Evolutionary conservation across 2,329 filamentous ascomycete genomes (phyloP).

Genomic region (Pyrenophora tritici-repentis): DNA sequence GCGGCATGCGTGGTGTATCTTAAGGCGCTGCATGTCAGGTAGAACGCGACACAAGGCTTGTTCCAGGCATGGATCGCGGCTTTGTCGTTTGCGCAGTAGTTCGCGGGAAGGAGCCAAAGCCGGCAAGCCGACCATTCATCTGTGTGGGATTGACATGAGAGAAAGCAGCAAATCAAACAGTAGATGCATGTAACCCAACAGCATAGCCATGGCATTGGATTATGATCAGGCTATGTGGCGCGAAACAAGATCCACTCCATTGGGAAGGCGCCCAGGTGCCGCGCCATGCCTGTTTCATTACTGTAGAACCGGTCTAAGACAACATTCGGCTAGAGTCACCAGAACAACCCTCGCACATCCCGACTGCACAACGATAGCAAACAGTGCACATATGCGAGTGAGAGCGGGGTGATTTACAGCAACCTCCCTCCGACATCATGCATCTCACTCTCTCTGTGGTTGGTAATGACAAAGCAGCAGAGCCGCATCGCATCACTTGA

Average conservation of each 20-base stretch:
- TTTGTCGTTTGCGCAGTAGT: too few species aligned
- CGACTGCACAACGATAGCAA: neutral
- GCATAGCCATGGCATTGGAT: too few species aligned
- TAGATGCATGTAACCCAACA: too few species aligned
- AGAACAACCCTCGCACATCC: neutral
- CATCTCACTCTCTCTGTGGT: neutral
- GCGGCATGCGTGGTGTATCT: too few species aligned
- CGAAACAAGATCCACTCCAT: neutral
- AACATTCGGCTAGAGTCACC: neutral
- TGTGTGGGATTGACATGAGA: too few species aligned
- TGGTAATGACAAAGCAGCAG: neutral
- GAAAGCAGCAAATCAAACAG: too few species aligned
- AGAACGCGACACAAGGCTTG: too few species aligned
- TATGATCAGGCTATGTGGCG: too few species aligned
- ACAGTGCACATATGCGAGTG: neutral
- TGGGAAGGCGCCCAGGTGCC: neutral
- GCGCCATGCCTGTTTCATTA: neutral
- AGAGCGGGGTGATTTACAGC: neutral
- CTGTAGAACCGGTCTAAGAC: neutral
- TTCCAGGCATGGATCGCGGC: too few species aligned
- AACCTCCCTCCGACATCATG: neutral
- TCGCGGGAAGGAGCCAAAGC: too few species aligned
- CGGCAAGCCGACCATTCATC: too few species aligned
- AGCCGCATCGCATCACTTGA: neutral
- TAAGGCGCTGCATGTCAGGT: too few species aligned